Percentiles rank a stretch among this genome's conserved stretches.
These are phyloP conservation scores for Lactarius tabidus DNA, from an alignment of 768 basidiomycete species.

Conservation along the genomic window DNA sequence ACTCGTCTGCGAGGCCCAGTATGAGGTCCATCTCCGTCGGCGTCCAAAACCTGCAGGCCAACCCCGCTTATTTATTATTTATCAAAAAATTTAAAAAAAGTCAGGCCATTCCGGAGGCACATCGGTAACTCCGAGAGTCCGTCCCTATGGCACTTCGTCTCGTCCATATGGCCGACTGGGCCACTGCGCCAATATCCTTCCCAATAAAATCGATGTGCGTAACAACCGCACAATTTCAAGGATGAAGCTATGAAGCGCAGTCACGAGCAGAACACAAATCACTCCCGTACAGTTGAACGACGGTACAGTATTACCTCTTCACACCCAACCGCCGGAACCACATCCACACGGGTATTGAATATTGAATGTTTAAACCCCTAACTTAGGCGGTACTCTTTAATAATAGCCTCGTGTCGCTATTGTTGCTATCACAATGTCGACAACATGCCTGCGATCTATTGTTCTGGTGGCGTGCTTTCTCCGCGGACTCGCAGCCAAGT, in stretches of 20 bases:
- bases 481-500: not conserved
- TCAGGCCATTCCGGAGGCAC: not conserved
- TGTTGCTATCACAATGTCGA: not conserved
- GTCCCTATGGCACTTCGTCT: not conserved
- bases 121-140: not conserved
- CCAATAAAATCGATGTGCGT: too few species aligned
- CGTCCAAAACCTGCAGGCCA: not conserved
- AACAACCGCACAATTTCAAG: too few species aligned
- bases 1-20: constrained; percentile 66
- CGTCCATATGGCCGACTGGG: too few species aligned
- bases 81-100: not conserved
- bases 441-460: not conserved
- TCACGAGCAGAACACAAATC: too few species aligned
- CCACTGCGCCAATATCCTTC: too few species aligned
- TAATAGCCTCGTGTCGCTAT: not conserved
- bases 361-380: too few species aligned
- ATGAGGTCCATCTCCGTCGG: constrained; percentile 72
- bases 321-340: too few species aligned
- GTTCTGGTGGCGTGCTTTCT: not conserved
- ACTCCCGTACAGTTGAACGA: too few species aligned
- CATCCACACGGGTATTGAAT: not conserved
- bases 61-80: not conserved
- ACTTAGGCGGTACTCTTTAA: not conserved
- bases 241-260: too few species aligned
- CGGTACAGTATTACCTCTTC: too few species aligned